Base-by-base conservation (phyloP, 108 stramenopile genomes). In the Pseudonitzschia multiseries region DNA sequence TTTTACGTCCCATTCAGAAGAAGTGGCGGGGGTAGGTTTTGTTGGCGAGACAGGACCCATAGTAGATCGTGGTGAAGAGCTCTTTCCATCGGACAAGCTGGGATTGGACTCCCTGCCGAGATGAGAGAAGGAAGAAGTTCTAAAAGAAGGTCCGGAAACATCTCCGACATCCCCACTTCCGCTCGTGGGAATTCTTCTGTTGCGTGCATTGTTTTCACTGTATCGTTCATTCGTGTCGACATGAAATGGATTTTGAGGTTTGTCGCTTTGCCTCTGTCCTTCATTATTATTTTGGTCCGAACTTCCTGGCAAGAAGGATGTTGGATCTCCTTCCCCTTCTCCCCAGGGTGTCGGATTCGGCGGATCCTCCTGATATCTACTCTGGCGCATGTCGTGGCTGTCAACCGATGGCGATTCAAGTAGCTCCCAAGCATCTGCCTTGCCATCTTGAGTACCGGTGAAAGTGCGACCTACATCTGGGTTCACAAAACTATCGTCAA, bases 1-100 rank as follows among this genome's bases (percentile, higher is more conserved):
- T 61, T 84, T 83, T 70, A 85, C 79, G 71, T 83, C 80, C 88
- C 88, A 89, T 41, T 82, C 80, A 20, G 79, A 40, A 24, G 75
- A 65, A 31, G 64, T 61, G 20, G 76, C 68, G 6, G 53, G 33
- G n/a, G 65, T 51, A 20, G 68, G 41, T 22, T 56, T 65, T 24
- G 66, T 67, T 22, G 68, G 75, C 13, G 68, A 69, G 18, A 65
- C 43, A 36, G 54, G 41, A 42, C 41, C 59, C 21, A 56, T 59
- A 33, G 71, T 42, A 61, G 71, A 54, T 28, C 54, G 62, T 50
- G 77, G 77, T 31, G 77, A 72, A 17, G 44, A 2, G 33, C 18
- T 17, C n/a, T 67, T 67, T 32, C 64, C 76, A 20, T 43, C 63
- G 17, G 43, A 8, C 22, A 20, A 69, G 44, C 71, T 65, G n/a